Evolutionary conservation across 306 rosid genomes (phyloP), one percentile per base, ranked within the genome.

Genomic region (Pyrus bretschneideri): DNA sequence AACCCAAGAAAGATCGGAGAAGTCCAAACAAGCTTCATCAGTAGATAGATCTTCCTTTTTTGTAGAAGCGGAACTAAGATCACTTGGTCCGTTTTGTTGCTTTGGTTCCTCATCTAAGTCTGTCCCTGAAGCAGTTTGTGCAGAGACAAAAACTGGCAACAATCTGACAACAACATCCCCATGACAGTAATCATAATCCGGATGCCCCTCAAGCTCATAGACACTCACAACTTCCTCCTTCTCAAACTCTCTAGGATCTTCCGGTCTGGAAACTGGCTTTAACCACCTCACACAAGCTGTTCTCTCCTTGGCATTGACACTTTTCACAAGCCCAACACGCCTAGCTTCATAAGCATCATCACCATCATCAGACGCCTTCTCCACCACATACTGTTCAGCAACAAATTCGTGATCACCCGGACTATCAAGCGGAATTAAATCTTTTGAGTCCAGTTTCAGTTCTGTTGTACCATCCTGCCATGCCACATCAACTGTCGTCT

Each of bases 351-450:
- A 67, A 75, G 82, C 73, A 84, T 89, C 90, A 40, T 91, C 89
- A 61, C 65, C 89, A 71, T 83, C 92, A 85, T 91, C 96, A 22
- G 97, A 83, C 42, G 89, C 91, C 90, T 96, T 96, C 89, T 92
- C 99, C 58, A 96, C 89, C 74, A 96, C 99, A 73, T 96, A 92
- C 63, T 96, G 99, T 80, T 96, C 98, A 3, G 97, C 89, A 81
- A 96, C 97, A 75, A 96, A 96, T 87, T 96, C 99, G 76, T 96
- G 99, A 83, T 92, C 99, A 76, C 99, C 99, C 21, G 93, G 98
- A 87, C 79, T 92, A 78, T 89, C 97, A 31, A 89, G 80, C 12
- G 99, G 99, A 87, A 96, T 89, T 79, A 92, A 86, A 69, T 79
- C 83, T 19, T 90, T 89, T 69, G 98, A 91, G 80, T 74, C 80